Conservation (phyloP, 306 rosid genomes). For the Sophora flavescens region DNA sequence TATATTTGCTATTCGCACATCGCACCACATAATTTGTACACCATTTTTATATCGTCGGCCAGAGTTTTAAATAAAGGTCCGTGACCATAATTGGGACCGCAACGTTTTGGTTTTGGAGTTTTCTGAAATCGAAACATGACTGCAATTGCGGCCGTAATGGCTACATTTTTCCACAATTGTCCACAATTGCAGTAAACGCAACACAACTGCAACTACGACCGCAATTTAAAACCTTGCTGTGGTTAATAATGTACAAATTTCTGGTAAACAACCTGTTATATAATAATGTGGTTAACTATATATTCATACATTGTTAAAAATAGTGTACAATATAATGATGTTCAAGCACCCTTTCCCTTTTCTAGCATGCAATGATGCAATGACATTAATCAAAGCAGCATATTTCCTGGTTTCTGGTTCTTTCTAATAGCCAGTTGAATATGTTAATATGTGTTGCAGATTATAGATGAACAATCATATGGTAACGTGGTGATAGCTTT, state of each 20-base stretch:
- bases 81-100: too few relatives aligned
- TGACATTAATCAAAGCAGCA: neutral
- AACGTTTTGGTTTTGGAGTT: too few relatives aligned
- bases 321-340: neutral
- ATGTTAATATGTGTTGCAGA: constrained; percentile 49
- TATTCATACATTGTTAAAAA: neutral
- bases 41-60: neutral
- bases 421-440: neutral
- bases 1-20: neutral
- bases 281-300: too few relatives aligned
- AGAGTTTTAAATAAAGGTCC: too few relatives aligned
- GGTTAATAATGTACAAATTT: neutral
- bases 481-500: constrained; percentile 51
- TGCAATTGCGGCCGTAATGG: too few relatives aligned
- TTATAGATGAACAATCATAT: constrained; percentile 52
- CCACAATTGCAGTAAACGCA: too few relatives aligned
- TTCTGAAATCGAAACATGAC: too few relatives aligned
- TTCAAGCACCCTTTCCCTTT: neutral
- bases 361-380: neutral
- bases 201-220: too few relatives aligned
- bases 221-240: neutral
- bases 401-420: neutral
- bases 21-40: neutral
- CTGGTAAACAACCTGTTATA: too few relatives aligned
- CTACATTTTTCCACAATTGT: too few relatives aligned